Percentiles rank a stretch among this genome's conserved stretches.
These are phyloP conservation scores for Gautieria morchelliformis DNA, from an alignment of 768 basidiomycete species.

Conservation along the genomic window DNA sequence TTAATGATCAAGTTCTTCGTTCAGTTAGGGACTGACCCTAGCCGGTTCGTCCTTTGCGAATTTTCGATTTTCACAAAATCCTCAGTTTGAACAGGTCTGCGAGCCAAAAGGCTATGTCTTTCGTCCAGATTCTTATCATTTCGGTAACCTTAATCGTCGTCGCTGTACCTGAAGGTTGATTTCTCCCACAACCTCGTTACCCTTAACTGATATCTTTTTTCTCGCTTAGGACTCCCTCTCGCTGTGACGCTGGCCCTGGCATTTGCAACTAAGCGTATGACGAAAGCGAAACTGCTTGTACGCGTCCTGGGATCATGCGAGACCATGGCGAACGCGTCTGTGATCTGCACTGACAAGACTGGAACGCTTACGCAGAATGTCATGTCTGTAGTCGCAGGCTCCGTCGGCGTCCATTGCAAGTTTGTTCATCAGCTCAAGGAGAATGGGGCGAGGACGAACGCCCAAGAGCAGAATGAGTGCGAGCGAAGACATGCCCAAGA, in stretches of 20 bases:
- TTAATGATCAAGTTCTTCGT: slow-evolving; percentile 96
- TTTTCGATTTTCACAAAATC: neutral
- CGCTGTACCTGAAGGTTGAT: slow-evolving; percentile 72
- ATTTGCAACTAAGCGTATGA: slow-evolving; percentile 98
- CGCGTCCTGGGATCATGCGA: slow-evolving; percentile 95
- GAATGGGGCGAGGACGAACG: slow-evolving; percentile 64
- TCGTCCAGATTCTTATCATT: slow-evolving; percentile 91
- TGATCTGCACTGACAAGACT: slow-evolving; percentile 93
- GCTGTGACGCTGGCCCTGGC: slow-evolving; percentile 95
- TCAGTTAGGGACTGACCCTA: slow-evolving; percentile 59
- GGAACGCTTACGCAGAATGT: slow-evolving; percentile 92
- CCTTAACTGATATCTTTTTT: slow-evolving; percentile 3
- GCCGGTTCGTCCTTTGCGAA: slow-evolving; percentile 32
- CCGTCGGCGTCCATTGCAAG: slow-evolving; percentile 88
- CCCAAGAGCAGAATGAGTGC: slow-evolving; percentile 37
- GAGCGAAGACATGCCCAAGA: slow-evolving; percentile 49
- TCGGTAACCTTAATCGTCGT: slow-evolving; percentile 86
- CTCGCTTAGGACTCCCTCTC: slow-evolving; percentile 65
- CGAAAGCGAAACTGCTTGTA: slow-evolving; percentile 86
- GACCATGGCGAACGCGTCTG: slow-evolving; percentile 97
- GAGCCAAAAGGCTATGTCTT: slow-evolving; percentile 78
- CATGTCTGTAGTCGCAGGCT: slow-evolving; percentile 96
- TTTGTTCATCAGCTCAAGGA: slow-evolving; percentile 75
- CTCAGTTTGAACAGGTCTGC: slow-evolving; percentile 37
- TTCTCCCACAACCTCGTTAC: neutral